Evolutionary conservation across 495 filamentous ascomycete genomes (phyloP).

Genomic region (Hypoxylon intermedium): DNA sequence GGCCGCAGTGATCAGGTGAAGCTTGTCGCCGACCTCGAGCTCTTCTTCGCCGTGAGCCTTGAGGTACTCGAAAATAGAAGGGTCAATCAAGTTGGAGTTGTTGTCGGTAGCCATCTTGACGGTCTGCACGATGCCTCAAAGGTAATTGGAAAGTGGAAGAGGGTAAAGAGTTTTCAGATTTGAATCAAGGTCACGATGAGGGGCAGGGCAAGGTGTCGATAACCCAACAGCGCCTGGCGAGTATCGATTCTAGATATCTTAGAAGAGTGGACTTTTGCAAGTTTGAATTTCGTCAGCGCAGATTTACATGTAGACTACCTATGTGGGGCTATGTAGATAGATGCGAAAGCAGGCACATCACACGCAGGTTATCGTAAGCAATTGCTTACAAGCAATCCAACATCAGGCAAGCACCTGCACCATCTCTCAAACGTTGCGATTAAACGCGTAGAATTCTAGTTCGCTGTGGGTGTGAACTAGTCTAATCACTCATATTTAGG

Average conservation of each 20-base stretch:
- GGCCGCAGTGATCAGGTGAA: slow-evolving; percentile 78
- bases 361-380: too few relatives aligned
- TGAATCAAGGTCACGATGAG: slow-evolving; percentile 1
- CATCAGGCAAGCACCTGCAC: too few relatives aligned
- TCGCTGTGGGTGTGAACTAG: not conserved
- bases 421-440: too few relatives aligned
- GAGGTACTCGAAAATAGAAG: slow-evolving; percentile 83
- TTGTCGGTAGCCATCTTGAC: slow-evolving; percentile 41
- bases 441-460: too few relatives aligned
- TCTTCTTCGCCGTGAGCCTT: slow-evolving; percentile 93
- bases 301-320: too few relatives aligned
- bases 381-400: too few relatives aligned
- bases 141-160: not conserved
- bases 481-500: too few relatives aligned
- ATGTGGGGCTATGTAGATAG: too few relatives aligned
- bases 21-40: slow-evolving; percentile 76
- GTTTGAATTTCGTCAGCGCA: too few relatives aligned
- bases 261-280: too few relatives aligned
- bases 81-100: slow-evolving; percentile 66
- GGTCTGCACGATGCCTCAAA: not conserved
- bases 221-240: not conserved
- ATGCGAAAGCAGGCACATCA: too few relatives aligned
- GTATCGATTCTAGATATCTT: too few relatives aligned
- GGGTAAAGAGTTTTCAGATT: slow-evolving; percentile 17
- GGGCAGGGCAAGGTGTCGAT: slow-evolving; percentile 4